Percentiles rank a stretch among this genome's conserved stretches.
These are phyloP conservation scores for Rubroshorea leprosula DNA, from an alignment of 345 rosid genomes.

Conservation along the genomic window DNA sequence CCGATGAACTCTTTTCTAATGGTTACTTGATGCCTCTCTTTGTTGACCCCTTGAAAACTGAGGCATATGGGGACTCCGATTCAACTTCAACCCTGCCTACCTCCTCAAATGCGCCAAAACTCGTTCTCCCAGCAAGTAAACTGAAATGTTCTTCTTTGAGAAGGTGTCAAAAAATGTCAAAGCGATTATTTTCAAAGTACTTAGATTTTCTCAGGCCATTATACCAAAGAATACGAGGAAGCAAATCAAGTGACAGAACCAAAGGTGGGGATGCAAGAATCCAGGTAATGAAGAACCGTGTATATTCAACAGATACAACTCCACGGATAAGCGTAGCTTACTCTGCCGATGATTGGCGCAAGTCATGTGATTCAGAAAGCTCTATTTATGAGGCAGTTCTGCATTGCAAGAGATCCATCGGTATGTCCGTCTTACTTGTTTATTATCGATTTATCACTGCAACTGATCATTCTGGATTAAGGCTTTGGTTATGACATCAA, in stretches of 20 bases:
- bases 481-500: constrained; percentile 15
- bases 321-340: constrained; percentile 64
- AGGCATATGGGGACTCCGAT: too few species aligned
- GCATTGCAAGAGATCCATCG: constrained; percentile 90
- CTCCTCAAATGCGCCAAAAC: constrained; percentile 25
- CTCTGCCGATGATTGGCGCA: constrained; percentile 60
- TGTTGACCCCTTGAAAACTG: constrained; percentile 33
- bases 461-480: constrained; percentile 1
- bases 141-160: constrained; percentile 32
- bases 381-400: constrained; percentile 95
- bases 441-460: background rate
- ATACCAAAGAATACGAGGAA: constrained; percentile 44
- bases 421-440: constrained; percentile 24
- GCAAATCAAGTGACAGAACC: constrained; percentile 31
- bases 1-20: constrained; percentile 79
- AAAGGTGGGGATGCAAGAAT: constrained; percentile 30
- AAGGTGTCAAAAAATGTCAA: constrained; percentile 53
- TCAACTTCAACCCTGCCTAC: constrained; percentile 23
- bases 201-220: constrained; percentile 66
- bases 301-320: constrained; percentile 53
- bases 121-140: constrained; percentile 18
- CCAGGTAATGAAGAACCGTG: constrained; percentile 34
- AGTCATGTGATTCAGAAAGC: constrained; percentile 81
- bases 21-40: constrained; percentile 71
- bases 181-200: constrained; percentile 55